Base-by-base conservation (phyloP, 2,329 filamentous ascomycete genomes). In the Colletotrichum liaoningense region DNA sequence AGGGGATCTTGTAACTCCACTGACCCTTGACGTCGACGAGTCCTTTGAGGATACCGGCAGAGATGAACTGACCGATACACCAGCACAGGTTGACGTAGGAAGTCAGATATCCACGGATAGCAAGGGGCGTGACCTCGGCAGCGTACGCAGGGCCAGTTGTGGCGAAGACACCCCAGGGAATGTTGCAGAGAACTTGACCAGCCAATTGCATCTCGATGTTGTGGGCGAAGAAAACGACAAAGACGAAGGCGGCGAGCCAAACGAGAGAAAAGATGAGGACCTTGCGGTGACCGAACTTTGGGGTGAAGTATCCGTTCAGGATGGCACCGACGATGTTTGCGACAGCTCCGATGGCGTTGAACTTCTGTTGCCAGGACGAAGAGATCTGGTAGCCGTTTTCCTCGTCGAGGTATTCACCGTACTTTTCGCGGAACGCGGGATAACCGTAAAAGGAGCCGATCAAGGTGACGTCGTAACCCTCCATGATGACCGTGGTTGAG, bases 321-420 rank as follows among this genome's bases (percentile, higher is more conserved):
- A 85, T 65, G 35, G 82, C 81, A 16, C 84, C 84, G 56, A 85
- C 77, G 64, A 86, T 83, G 74, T 81, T 83, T 62, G 77, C 79
- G 33, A 84, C 67, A 7, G 79, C 80, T 35, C 78, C 79, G 55
- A 81, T 78, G 62, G 78, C 79, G 75, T 82, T 83, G 58, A 90
- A 81, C 2, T 81, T 84, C 24, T 87, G 83, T 78, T 90, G 88
- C 88, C 88, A 90, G 4, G 82, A 77, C 2, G 86, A 83, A 4
- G 84, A 83, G 75, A 90, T 83, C 76, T 88, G 83, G 59, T 86
- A 86, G 9, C 80, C 81, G 24, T 80, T 79, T 38, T 85, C 76
- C 0, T 78, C 73, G 52, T 81, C 74, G 16, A 80, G 76, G 26
- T 63, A 84, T 4, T 77, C 77, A 56, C 86, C 86, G 70, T 86